A percentile compares a stretch with the other conserved stretches of the same genome.
Evolutionary conservation across 257 asterid genomes (phyloP).

Genomic region (Misopates orontium): DNA sequence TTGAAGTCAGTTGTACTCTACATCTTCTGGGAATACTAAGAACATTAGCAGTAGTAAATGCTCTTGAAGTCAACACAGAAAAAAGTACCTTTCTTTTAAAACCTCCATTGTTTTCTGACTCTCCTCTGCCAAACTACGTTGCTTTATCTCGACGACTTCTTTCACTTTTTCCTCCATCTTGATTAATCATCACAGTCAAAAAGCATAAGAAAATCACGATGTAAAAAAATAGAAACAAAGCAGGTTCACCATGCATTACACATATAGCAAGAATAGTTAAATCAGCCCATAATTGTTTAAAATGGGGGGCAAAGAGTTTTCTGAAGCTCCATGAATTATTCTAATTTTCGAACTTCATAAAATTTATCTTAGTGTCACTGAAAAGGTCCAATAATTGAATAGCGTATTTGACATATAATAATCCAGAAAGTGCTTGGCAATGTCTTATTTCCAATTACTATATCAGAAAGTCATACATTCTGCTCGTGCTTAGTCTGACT

Average conservation of each 20-base stretch:
- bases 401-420: background rate
- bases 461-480: too few relatives aligned
- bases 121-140: conserved; percentile 97
- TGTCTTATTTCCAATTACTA: too few relatives aligned
- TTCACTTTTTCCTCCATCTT: conserved; percentile 99
- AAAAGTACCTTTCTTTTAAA: conserved; percentile 78
- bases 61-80: conserved; percentile 18
- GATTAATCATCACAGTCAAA: conserved; percentile 27
- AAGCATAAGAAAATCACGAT: conserved; percentile 18
- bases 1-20: too few relatives aligned
- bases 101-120: conserved; percentile 96
- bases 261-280: conserved; percentile 19
- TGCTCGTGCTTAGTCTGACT: background rate
- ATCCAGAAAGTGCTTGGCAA: conserved; percentile 6
- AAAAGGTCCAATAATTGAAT: background rate
- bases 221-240: conserved; percentile 12
- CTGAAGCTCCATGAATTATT: conserved; percentile 9
- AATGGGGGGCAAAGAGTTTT: background rate
- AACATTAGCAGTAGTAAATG: conserved; percentile 20
- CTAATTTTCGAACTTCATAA: conserved; percentile 7
- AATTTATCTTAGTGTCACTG: background rate
- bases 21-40: conserved; percentile 11
- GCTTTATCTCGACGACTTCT: conserved; percentile 97
- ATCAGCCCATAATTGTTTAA: conserved; percentile 5
- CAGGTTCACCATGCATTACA: conserved; percentile 12